Conservation (phyloP, 2,329 filamentous ascomycete genomes). For the Fusarium transvaalense region DNA sequence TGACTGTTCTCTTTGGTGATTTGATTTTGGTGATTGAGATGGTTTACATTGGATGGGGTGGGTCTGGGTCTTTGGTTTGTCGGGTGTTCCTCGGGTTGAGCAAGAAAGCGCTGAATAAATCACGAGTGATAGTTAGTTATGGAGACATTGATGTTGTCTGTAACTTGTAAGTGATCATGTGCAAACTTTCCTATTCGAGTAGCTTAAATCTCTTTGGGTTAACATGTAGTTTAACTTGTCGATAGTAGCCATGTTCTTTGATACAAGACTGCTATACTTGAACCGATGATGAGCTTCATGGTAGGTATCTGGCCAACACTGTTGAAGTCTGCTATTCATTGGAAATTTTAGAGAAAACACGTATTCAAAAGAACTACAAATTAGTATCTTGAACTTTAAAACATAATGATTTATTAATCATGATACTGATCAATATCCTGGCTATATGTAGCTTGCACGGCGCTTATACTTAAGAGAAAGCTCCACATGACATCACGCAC, state of each 20-base stretch:
- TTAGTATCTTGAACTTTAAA: too few relatives aligned
- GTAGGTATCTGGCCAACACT: too few relatives aligned
- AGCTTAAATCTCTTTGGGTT: background rate
- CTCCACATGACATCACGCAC: constrained; percentile 48
- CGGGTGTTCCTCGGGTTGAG: constrained; percentile 45
- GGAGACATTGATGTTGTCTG: background rate
- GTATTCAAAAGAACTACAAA: background rate
- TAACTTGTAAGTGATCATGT: constrained; percentile 20
- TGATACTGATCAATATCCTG: background rate
- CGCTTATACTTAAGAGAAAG: constrained; percentile 9
- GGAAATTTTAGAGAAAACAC: background rate
- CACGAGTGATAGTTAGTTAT: background rate
- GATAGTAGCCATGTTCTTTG: background rate
- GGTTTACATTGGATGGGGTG: constrained; percentile 23
- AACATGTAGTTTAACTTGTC: background rate
- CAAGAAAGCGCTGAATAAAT: background rate
- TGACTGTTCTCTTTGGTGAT: constrained; percentile 6
- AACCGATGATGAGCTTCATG: background rate
- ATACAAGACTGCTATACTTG: background rate
- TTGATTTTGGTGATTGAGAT: constrained; percentile 24
- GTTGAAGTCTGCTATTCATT: background rate
- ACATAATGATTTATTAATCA: background rate
- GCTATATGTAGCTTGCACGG: background rate
- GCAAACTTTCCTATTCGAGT: constrained; percentile 36
- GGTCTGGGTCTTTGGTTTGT: constrained; percentile 41